A percentile compares a stretch with the other conserved stretches of the same genome.
Evolutionary conservation across 2,329 filamentous ascomycete genomes (phyloP).

Genomic region (Fusarium musae): DNA sequence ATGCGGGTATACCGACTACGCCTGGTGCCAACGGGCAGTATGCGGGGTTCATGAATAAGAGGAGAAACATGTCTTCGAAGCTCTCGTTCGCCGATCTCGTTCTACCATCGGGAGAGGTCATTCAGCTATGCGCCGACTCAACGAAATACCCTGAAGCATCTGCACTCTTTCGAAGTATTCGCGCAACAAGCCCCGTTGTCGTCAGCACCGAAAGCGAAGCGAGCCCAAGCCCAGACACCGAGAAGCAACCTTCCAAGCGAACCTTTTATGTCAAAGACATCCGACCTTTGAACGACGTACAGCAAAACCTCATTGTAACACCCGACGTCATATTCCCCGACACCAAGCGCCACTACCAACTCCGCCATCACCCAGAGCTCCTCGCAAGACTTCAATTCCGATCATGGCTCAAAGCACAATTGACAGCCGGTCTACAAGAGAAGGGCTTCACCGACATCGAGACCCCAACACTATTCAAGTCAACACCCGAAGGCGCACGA

Average conservation of each 20-base stretch:
- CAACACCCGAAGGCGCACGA: conserved; percentile 92
- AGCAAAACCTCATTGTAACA: conserved; percentile 78
- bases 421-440: conserved; percentile 64
- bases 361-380: conserved; percentile 78
- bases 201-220: conserved; percentile 55
- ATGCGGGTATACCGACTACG: conserved; percentile 36
- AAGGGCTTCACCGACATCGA: conserved; percentile 82
- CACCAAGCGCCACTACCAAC: conserved; percentile 82
- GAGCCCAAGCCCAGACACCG: conserved; percentile 31
- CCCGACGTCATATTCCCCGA: conserved; percentile 78
- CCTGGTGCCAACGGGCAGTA: conserved; percentile 27
- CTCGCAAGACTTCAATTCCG: conserved; percentile 77
- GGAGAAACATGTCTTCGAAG: conserved; percentile 73
- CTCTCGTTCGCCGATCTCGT: conserved; percentile 75
- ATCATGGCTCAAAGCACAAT: conserved; percentile 64
- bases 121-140: conserved; percentile 59
- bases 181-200: conserved; percentile 64
- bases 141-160: conserved; percentile 52
- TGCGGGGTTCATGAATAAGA: conserved; percentile 76
- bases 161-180: conserved; percentile 57
- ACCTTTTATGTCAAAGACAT: conserved; percentile 73
- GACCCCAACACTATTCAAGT: conserved; percentile 95
- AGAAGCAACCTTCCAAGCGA: conserved; percentile 51
- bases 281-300: conserved; percentile 49
- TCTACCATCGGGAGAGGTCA: conserved; percentile 51